Base-by-base conservation (phyloP, 1,139 yeast genomes). In the Kurtzmaniella quercitrusa region DNA sequence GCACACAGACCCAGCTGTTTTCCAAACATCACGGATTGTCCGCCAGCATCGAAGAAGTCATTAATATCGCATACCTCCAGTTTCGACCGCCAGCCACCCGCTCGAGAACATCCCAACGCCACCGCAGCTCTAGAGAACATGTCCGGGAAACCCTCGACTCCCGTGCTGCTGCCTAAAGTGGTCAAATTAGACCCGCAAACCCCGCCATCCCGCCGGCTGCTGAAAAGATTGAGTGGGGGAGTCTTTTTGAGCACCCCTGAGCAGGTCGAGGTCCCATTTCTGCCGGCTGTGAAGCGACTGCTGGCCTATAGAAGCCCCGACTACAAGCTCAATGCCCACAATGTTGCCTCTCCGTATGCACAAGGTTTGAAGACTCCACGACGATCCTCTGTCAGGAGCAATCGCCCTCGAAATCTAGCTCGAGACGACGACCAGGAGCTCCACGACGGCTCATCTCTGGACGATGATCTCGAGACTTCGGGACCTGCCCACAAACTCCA, bases 221-320 rank as follows among this genome's bases (percentile, higher is more conserved):
- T 39, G 47, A 54, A 57, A 38, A 47, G 70, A 21, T 49, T 59
- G 10, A 56, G 62, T 14, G 57, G 59, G 4, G 45, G 49, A 21
- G 24, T 36, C 25, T 60, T 59, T 43, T 49, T 68, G 37, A 57
- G 58, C 40, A 68, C 74, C 4, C 74, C 74, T 1, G 73, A 68
- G 46, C 62, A 57, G 42, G 43, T 42, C 12, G 54, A 51, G 8
- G 44, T 43, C 23, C 75, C 75, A 38, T 65, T 65, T 46, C 65
- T 74, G 3, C 77, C 77, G 3, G 63, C 73, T 3, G 53, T 65
- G 46, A 72, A 72, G 47, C 50, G 77, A 17, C 55, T 63, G 37
- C 58, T 67, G 2, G 69, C 53, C 38, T 55, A 57, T 43, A 60
- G 61, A 50, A 60, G 68, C 9, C 74, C 74, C 0, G 73, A 66